Evolutionary conservation across 2,329 filamentous ascomycete species (phyloP).

Genomic region (Aureobasidium sp.): DNA sequence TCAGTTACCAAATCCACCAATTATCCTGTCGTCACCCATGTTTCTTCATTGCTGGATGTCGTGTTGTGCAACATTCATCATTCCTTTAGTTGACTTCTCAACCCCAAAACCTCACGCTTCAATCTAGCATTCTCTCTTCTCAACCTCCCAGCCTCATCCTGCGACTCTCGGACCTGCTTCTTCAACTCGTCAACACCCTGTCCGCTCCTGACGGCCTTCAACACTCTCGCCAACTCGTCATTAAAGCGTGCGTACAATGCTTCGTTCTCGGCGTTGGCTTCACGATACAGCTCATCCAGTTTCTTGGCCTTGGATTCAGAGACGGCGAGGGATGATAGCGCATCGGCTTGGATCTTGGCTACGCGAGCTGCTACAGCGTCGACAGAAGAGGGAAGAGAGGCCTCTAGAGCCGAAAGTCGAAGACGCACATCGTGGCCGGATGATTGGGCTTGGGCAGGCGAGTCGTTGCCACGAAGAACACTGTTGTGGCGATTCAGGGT

Average conservation of each 20-base stretch:
- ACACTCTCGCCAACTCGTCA: constrained; percentile 76
- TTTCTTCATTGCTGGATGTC: too few species aligned
- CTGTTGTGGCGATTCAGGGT: constrained; percentile 30
- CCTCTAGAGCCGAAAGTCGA: constrained; percentile 61
- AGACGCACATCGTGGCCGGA: constrained; percentile 42
- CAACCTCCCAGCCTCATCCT: constrained; percentile 68
- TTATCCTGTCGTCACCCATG: neutral
- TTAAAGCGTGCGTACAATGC: constrained; percentile 89
- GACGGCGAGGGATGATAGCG: constrained; percentile 64
- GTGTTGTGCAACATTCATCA: neutral
- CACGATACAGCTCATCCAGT: constrained; percentile 82
- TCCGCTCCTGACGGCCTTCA: constrained; percentile 65
- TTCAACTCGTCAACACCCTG: constrained; percentile 76
- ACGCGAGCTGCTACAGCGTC: constrained; percentile 56
- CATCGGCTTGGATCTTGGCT: constrained; percentile 58
- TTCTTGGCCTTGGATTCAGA: constrained; percentile 72
- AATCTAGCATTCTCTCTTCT: constrained; percentile 82
- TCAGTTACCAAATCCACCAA: neutral
- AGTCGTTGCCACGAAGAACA: constrained; percentile 18
- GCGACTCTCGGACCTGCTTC: constrained; percentile 60
- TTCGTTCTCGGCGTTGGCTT: constrained; percentile 85
- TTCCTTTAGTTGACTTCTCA: constrained; percentile 44
- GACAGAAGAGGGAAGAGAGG: constrained; percentile 54
- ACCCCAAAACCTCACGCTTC: constrained; percentile 72
- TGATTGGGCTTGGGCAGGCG: neutral